phyloP scores from a whole-genome alignment of 441 rosid species.

The Erodium moschatum region DNA sequence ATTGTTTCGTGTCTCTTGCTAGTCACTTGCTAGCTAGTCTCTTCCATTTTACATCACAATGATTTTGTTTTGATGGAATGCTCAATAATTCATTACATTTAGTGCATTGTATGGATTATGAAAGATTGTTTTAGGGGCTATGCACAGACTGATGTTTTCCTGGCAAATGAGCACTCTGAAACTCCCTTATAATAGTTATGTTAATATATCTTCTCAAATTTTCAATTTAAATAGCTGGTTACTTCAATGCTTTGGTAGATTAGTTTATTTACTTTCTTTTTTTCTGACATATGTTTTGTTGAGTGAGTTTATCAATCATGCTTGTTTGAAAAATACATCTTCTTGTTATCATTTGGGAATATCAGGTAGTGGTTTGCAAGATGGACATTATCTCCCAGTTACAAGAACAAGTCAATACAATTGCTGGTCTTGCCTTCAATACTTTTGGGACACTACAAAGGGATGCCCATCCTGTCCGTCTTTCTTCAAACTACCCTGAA shows the following conservation, averaged over 20 bases:
- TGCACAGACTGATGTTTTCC: too few relatives aligned
- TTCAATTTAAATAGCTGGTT: too few relatives aligned
- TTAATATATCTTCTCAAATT: too few relatives aligned
- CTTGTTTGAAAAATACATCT: background rate
- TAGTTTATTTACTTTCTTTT: too few relatives aligned
- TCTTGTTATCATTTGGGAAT: background rate
- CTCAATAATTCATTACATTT: background rate
- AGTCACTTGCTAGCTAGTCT: background rate
- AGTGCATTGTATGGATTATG: too few relatives aligned
- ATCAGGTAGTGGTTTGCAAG: constrained; percentile 15
- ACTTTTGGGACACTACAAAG: constrained; percentile 69
- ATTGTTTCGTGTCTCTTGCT: background rate
- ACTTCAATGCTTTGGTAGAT: too few relatives aligned
- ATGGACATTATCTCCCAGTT: constrained; percentile 93
- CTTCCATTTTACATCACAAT: background rate
- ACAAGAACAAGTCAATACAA: constrained; percentile 76
- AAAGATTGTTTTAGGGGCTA: too few relatives aligned
- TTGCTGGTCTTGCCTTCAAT: constrained; percentile 71
- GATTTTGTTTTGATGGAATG: background rate
- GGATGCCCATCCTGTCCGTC: constrained; percentile 38
- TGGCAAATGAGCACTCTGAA: too few relatives aligned
- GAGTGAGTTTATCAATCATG: too few relatives aligned
- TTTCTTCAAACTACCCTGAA: too few relatives aligned
- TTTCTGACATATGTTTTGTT: too few relatives aligned
- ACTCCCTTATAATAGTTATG: too few relatives aligned